Conservation (phyloP, 2,329 filamentous ascomycete genomes). For the Colletotrichum tofieldiae region DNA sequence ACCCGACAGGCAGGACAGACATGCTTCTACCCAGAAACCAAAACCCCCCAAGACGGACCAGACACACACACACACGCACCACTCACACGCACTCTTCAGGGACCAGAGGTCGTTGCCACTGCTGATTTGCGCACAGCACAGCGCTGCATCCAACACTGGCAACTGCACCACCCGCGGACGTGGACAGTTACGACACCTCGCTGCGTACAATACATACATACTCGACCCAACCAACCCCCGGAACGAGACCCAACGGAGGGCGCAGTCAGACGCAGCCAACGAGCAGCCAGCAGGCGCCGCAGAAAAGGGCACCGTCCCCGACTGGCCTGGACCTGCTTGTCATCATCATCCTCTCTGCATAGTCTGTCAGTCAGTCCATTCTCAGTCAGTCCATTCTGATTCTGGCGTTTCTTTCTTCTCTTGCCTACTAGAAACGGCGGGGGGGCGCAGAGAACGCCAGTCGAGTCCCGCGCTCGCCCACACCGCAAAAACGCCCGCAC, state of each 20-base stretch:
- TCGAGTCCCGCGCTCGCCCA: background rate
- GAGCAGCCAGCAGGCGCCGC: background rate
- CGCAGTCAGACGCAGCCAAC: conserved; percentile 2
- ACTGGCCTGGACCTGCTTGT: conserved; percentile 1
- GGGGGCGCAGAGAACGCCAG: background rate
- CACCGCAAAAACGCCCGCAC: conserved; percentile 3
- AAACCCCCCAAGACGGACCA: conserved; percentile 1
- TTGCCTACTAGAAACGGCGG: background rate
- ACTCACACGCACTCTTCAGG: background rate
- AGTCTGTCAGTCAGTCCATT: background rate
- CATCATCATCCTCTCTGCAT: background rate
- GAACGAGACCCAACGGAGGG: background rate
- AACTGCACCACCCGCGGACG: background rate
- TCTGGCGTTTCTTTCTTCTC: background rate
- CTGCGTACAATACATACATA: too few species aligned
- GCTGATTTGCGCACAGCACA: background rate
- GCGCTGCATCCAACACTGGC: background rate
- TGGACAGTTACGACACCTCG: too few species aligned
- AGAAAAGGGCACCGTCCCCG: background rate
- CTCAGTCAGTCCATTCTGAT: too few species aligned
- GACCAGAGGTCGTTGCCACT: background rate
- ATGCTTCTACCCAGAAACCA: background rate
- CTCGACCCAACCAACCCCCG: too few species aligned
- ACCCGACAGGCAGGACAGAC: conserved; percentile 24
- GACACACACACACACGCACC: background rate